A percentile compares a stretch with the other conserved stretches of the same genome.
phyloP scores from a whole-genome alignment of 345 rosid genomes.

The Cardiospermum halicacabum region DNA sequence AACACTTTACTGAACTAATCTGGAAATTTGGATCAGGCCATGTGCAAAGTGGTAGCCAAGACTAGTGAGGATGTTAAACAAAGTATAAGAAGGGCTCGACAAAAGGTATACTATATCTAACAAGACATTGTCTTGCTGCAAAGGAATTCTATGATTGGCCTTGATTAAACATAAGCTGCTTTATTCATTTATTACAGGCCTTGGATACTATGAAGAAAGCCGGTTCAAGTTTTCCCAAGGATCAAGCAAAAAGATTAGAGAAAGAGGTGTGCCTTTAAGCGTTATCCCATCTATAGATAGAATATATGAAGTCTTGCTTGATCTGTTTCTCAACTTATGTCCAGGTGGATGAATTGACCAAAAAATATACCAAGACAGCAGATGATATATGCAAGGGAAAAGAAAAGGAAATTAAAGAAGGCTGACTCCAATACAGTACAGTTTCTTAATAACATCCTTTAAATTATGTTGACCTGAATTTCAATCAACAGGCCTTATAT shows the following conservation, averaged over 20 bases:
- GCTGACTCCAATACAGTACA: constrained; percentile 29
- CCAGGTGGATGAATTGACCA: constrained; percentile 81
- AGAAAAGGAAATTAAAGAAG: constrained; percentile 78
- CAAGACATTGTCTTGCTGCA: neutral
- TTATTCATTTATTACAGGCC: constrained; percentile 45
- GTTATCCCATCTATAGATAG: neutral
- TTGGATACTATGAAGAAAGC: constrained; percentile 78
- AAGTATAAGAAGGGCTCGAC: constrained; percentile 88
- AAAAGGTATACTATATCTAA: constrained; percentile 47
- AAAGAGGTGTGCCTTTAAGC: constrained; percentile 60
- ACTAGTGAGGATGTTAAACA: constrained; percentile 89
- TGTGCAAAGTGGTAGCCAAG: constrained; percentile 83
- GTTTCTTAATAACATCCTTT: too few relatives aligned
- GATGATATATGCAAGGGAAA: constrained; percentile 90
- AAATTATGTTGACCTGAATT: neutral
- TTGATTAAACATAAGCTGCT: neutral
- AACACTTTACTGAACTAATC: neutral
- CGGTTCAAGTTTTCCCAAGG: constrained; percentile 70
- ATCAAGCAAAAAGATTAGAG: constrained; percentile 81
- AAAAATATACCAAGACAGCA: constrained; percentile 72
- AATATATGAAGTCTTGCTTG: neutral
- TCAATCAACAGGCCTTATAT: neutral
- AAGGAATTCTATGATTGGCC: neutral
- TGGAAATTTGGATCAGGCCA: constrained; percentile 43
- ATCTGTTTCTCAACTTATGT: neutral